Percentiles rank a stretch among this genome's conserved stretches.
These are phyloP conservation scores for Neospermospora avenae DNA, from an alignment of 2,329 filamentous ascomycete species.

Conservation along the genomic window DNA sequence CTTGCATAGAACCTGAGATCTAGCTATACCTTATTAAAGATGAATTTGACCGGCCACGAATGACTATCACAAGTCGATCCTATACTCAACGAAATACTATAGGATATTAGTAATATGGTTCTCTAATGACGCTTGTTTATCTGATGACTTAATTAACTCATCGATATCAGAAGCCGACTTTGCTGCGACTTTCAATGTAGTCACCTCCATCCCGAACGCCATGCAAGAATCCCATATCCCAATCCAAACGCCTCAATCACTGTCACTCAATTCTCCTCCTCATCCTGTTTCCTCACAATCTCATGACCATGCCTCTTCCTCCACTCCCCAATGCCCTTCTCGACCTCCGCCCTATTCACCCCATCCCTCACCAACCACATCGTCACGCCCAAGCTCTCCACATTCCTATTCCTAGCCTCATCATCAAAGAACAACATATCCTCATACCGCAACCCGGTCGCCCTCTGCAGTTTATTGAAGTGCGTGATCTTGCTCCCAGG, in stretches of 20 bases:
- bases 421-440: conserved; percentile 98
- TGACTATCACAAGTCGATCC: no score
- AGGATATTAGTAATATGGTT: no score
- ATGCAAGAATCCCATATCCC: not conserved
- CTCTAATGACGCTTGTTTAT: no score
- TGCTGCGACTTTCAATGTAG: no score
- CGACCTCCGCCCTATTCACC: conserved; percentile 71
- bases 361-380: conserved; percentile 78
- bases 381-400: conserved; percentile 63
- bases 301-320: conserved; percentile 51
- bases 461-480: conserved; percentile 69
- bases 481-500: conserved; percentile 83
- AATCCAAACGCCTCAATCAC: conserved; percentile 8
- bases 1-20: no score
- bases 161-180: no score
- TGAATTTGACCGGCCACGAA: no score
- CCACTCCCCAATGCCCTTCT: conserved; percentile 78
- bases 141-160: no score
- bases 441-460: conserved; percentile 67
- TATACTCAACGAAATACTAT: no score
- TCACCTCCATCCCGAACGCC: not conserved
- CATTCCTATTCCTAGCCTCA: conserved; percentile 81
- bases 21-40: no score
- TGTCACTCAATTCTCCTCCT: not conserved
- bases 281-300: conserved; percentile 1